These are phyloP conservation scores for Tardiomyces depauwii DNA, from an alignment of 1,139 yeast species.

Conservation along the genomic window DNA sequence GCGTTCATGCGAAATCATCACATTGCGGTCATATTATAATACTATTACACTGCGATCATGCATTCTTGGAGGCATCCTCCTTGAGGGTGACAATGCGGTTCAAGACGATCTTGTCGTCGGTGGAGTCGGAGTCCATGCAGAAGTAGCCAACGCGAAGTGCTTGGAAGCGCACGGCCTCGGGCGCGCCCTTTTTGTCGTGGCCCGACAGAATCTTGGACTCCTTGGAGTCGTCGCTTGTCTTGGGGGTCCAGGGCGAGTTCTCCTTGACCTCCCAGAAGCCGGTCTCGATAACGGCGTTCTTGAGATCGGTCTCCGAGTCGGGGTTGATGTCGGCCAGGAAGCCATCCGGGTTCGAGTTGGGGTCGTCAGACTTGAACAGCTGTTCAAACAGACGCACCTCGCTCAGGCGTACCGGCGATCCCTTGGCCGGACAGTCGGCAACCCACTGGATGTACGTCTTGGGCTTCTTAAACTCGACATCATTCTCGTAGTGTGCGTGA, in stretches of 20 bases:
- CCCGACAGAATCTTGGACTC: slow-evolving; percentile 31
- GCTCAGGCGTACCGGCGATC: slow-evolving; percentile 49
- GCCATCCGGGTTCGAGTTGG: slow-evolving; percentile 79
- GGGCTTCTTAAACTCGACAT: slow-evolving; percentile 55
- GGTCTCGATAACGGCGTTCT: slow-evolving; percentile 65
- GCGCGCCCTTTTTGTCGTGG: slow-evolving; percentile 47
- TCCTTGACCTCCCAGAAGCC: slow-evolving; percentile 58
- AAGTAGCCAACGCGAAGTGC: slow-evolving; percentile 96
- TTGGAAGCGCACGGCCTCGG: slow-evolving; percentile 92
- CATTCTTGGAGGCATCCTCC: slow-evolving; percentile 37
- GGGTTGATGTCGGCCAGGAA: slow-evolving; percentile 74
- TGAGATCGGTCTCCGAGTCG: slow-evolving; percentile 59
- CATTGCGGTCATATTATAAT: not conserved
- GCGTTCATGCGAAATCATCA: too few relatives aligned
- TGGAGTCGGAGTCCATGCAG: slow-evolving; percentile 76
- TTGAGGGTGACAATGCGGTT: slow-evolving; percentile 87
- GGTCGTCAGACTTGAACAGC: slow-evolving; percentile 86
- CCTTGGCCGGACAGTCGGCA: slow-evolving; percentile 51
- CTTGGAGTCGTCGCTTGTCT: slow-evolving; percentile 18
- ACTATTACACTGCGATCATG: not conserved
- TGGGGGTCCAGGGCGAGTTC: slow-evolving; percentile 70
- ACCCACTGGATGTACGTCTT: slow-evolving; percentile 98
- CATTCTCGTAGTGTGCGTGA: slow-evolving; percentile 72
- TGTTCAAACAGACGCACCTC: slow-evolving; percentile 86
- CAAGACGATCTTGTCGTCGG: slow-evolving; percentile 48